A percentile compares a stretch with the other conserved stretches of the same genome.
Evolutionary conservation across 1,284 basidiomycete species (phyloP).

Genomic region (Trametes sp.): DNA sequence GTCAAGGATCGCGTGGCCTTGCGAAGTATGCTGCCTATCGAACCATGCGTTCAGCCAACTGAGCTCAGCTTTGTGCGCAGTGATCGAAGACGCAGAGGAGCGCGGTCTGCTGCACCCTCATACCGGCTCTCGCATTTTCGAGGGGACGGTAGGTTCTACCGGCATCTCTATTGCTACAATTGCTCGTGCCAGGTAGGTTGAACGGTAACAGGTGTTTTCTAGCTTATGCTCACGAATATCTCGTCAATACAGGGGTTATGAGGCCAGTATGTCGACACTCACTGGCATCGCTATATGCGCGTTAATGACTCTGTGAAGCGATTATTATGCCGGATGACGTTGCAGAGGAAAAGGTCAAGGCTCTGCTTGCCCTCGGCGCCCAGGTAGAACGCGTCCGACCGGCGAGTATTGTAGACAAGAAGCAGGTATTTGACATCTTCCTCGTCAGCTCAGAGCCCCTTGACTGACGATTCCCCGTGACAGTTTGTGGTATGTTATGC

Average conservation of each 20-base stretch:
- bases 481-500: constrained; percentile 14
- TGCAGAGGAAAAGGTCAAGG: constrained; percentile 89
- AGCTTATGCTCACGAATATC: background rate
- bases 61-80: too few relatives aligned
- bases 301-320: constrained; percentile 48
- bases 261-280: constrained; percentile 63
- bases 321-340: constrained; percentile 97
- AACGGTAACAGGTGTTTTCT: constrained; percentile 7
- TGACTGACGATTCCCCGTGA: too few relatives aligned
- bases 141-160: constrained; percentile 97
- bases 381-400: constrained; percentile 86
- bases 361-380: constrained; percentile 87
- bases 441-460: constrained; percentile 36
- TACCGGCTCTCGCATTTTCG: constrained; percentile 94
- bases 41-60: too few relatives aligned
- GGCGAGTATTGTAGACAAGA: constrained; percentile 93
- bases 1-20: constrained; percentile 97
- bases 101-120: constrained; percentile 85
- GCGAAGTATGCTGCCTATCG: constrained; percentile 62
- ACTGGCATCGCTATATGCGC: background rate
- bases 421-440: constrained; percentile 72
- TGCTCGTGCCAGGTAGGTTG: constrained; percentile 80
- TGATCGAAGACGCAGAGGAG: constrained; percentile 93
- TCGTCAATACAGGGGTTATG: constrained; percentile 72
- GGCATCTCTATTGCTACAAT: constrained; percentile 97